phyloP scores from a whole-genome alignment of 306 rosid species.

The Comarum palustre region DNA sequence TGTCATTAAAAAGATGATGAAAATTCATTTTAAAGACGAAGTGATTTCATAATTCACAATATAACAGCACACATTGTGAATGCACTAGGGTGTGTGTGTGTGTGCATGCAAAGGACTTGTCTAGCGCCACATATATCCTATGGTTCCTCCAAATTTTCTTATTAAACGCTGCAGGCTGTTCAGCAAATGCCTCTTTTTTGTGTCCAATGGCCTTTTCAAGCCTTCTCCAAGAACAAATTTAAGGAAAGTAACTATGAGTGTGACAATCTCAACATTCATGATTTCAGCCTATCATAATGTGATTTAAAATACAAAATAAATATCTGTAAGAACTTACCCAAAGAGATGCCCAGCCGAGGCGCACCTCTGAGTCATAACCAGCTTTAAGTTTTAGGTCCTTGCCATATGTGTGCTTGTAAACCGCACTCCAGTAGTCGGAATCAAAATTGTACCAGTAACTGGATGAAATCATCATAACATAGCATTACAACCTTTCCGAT shows the following conservation, averaged over 20 bases:
- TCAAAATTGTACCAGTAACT: conserved; percentile 92
- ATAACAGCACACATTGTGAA: background rate
- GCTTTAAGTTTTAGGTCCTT: conserved; percentile 89
- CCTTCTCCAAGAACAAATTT: background rate
- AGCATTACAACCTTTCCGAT: background rate
- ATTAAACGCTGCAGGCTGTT: background rate
- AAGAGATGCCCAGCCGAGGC: conserved; percentile 98
- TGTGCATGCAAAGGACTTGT: background rate
- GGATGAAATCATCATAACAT: conserved; percentile 20
- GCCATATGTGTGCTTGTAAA: conserved; percentile 83
- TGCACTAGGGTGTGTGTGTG: background rate
- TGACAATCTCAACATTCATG: background rate
- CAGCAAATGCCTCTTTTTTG: background rate
- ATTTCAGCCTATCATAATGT: background rate
- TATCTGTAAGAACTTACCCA: conserved; percentile 64
- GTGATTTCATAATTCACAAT: background rate
- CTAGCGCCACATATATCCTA: background rate
- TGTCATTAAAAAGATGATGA: background rate
- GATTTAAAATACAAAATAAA: background rate
- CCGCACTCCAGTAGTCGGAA: conserved; percentile 87
- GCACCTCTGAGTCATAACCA: conserved; percentile 92
- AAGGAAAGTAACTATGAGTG: background rate
- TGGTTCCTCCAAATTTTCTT: background rate
- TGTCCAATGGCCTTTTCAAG: background rate
- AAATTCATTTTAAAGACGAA: background rate